Percentiles rank a stretch among this genome's conserved stretches.
Evolutionary conservation across 2,329 filamentous ascomycete species (phyloP).

Genomic region (Magnaporthiopsis incrustans): DNA sequence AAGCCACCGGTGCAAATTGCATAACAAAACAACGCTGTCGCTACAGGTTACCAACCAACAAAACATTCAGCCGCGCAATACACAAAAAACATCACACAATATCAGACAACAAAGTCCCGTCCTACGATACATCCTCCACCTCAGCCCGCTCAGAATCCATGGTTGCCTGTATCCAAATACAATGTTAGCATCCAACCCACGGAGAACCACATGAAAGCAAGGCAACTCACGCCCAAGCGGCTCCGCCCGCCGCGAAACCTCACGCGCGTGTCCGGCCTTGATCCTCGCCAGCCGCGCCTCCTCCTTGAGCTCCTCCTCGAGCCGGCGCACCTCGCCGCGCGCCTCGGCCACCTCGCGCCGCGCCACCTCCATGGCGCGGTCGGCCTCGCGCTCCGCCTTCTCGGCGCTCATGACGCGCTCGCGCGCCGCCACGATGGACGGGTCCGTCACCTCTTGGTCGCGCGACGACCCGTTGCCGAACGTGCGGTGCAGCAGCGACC

Average conservation of each 20-base stretch:
- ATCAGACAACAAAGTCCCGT: neutral
- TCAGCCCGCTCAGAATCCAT: neutral
- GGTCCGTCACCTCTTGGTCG: slow-evolving; percentile 39
- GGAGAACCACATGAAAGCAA: too few species aligned
- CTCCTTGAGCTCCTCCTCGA: slow-evolving; percentile 59
- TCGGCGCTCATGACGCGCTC: slow-evolving; percentile 57
- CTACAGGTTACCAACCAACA: neutral
- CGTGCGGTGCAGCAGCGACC: slow-evolving; percentile 34
- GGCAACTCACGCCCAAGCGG: slow-evolving; percentile 61
- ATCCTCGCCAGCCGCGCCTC: slow-evolving; percentile 58
- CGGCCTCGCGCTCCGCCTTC: slow-evolving; percentile 55
- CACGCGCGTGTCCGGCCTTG: slow-evolving; percentile 57
- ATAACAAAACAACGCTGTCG: too few species aligned
- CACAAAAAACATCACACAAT: neutral
- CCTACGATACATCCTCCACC: neutral
- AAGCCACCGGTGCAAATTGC: too few species aligned
- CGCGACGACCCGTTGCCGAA: slow-evolving; percentile 26
- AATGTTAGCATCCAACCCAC: too few species aligned
- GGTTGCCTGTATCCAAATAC: neutral
- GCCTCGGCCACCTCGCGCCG: slow-evolving; percentile 51
- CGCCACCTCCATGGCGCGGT: slow-evolving; percentile 52
- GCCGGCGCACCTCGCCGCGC: slow-evolving; percentile 50
- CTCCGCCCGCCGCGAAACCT: slow-evolving; percentile 61
- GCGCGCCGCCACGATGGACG: slow-evolving; percentile 51
- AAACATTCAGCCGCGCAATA: neutral